phyloP scores from a whole-genome alignment of 2,329 filamentous ascomycete species.

The Mariannaea elegans region DNA sequence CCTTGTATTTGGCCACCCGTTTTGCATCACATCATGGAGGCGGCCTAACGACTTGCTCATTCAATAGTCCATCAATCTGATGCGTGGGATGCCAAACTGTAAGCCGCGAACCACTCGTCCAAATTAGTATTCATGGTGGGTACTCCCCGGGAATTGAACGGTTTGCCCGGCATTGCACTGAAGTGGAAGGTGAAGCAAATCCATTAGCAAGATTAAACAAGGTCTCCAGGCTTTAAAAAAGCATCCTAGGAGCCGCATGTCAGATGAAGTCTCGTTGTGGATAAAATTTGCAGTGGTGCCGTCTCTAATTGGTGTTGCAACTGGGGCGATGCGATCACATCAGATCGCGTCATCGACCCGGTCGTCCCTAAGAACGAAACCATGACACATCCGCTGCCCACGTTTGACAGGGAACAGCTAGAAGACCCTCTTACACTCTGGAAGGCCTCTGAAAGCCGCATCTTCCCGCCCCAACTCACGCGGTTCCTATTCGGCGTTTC shows the following conservation, averaged over 20 bases:
- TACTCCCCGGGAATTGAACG: not conserved
- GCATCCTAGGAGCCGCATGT: slow-evolving; percentile 13
- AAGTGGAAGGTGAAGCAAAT: slow-evolving; percentile 20
- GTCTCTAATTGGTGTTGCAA: slow-evolving; percentile 21
- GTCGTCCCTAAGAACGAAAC: slow-evolving; percentile 28
- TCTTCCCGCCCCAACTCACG: slow-evolving; percentile 3
- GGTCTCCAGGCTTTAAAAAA: not conserved
- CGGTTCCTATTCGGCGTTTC: slow-evolving; percentile 30
- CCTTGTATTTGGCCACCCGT: no score
- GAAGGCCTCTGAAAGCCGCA: slow-evolving; percentile 4
- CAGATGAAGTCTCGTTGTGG: slow-evolving; percentile 29
- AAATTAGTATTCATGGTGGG: not conserved
- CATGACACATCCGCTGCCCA: slow-evolving; percentile 29
- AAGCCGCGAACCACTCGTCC: slow-evolving; percentile 1
- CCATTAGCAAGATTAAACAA: slow-evolving; percentile 2
- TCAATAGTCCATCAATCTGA: not conserved
- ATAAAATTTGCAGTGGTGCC: not conserved
- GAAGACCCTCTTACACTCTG: not conserved
- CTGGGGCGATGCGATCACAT: slow-evolving; percentile 35
- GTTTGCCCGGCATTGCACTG: slow-evolving; percentile 5
- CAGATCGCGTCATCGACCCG: slow-evolving; percentile 43
- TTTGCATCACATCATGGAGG: not conserved
- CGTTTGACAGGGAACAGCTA: not conserved
- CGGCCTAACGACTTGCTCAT: not conserved
- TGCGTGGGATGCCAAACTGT: not conserved